Percentiles rank a stretch among this genome's conserved stretches.
phyloP scores from a whole-genome alignment of 495 filamentous ascomycete species.

The Aspergillus hancockii region DNA sequence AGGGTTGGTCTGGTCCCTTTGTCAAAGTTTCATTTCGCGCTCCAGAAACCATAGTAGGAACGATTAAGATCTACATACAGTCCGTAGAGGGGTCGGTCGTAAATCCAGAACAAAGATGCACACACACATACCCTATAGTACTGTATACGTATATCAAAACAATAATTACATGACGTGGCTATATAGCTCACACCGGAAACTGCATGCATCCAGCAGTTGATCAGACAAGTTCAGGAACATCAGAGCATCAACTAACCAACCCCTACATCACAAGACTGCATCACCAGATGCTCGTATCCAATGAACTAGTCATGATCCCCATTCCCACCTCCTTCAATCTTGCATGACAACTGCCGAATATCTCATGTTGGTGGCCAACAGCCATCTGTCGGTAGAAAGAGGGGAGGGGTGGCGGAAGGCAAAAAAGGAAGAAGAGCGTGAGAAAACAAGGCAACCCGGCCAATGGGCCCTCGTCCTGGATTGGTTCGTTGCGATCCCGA shows the following conservation, averaged over 20 bases:
- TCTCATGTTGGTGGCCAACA: background rate
- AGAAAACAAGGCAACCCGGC: background rate
- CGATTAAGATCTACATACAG: background rate
- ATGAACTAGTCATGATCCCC: background rate
- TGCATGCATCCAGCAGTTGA: background rate
- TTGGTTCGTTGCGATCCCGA: background rate
- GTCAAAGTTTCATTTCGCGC: too few relatives aligned
- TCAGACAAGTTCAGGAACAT: background rate
- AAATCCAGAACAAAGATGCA: background rate
- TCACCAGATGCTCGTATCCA: background rate
- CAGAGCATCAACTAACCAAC: background rate
- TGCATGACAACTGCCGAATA: background rate
- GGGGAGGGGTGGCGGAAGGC: background rate
- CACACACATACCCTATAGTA: background rate
- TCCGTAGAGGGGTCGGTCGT: background rate
- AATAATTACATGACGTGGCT: background rate
- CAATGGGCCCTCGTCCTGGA: background rate
- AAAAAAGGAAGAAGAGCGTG: background rate
- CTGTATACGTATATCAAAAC: too few relatives aligned
- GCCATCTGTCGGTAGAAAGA: background rate
- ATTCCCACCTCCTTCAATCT: too few relatives aligned
- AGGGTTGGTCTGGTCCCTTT: too few relatives aligned
- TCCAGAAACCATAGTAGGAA: background rate
- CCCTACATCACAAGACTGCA: background rate
- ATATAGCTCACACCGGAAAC: background rate